phyloP scores from a whole-genome alignment of 1,284 basidiomycete species.

The Rhodotorula sp. region DNA sequence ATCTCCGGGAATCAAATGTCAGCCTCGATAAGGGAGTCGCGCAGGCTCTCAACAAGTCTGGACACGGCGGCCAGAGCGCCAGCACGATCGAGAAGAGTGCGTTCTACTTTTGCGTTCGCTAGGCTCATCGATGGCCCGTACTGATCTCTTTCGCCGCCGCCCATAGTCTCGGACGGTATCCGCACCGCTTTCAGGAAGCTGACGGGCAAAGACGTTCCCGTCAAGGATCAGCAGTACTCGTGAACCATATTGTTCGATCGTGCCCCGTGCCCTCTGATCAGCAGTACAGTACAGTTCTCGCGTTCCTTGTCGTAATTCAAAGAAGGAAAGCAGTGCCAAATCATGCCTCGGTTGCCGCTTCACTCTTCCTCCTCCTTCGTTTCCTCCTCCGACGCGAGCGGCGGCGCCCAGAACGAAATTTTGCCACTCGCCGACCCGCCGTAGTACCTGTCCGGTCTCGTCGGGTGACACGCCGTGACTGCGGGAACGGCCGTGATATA shows the following conservation, averaged over 20 bases:
- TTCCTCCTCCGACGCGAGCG: background rate
- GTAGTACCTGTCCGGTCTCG: conserved; percentile 27
- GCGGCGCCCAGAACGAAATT: conserved; percentile 17
- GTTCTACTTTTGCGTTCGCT: background rate
- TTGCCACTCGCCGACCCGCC: conserved; percentile 34
- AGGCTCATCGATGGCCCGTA: background rate
- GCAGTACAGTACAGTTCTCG: too few relatives aligned
- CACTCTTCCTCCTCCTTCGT: background rate
- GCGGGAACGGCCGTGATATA: conserved; percentile 52
- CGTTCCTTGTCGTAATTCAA: too few relatives aligned
- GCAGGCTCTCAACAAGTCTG: conserved; percentile 43
- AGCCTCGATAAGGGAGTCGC: conserved; percentile 51
- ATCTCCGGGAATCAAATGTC: background rate
- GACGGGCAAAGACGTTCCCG: conserved; percentile 31
- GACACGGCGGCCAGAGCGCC: conserved; percentile 45
- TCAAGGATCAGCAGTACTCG: conserved; percentile 18
- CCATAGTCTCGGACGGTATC: conserved; percentile 50
- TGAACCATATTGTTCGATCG: background rate
- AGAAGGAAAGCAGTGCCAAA: background rate
- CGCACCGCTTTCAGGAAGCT: conserved; percentile 51
- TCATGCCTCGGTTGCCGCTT: too few relatives aligned
- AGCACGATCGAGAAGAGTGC: conserved; percentile 51
- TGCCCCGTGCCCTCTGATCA: background rate
- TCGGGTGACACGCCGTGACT: conserved; percentile 52
- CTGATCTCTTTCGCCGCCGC: background rate